Percentiles rank a stretch among this genome's conserved stretches.
Conservation (phyloP, 768 basidiomycete genomes). For the Auriscalpium orientale region DNA sequence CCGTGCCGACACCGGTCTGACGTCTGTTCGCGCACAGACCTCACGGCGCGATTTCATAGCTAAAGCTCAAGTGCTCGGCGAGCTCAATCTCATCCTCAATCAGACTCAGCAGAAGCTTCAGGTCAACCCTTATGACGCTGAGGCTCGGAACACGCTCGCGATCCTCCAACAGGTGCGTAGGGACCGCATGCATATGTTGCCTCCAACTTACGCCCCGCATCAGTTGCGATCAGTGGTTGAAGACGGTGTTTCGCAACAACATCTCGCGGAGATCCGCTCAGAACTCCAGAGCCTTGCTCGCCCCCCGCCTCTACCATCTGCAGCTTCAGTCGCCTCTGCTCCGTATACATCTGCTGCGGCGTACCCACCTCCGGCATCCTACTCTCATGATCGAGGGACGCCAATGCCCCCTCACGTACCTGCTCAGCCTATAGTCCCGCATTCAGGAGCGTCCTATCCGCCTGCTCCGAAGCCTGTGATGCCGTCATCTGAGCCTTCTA, state of each 20-base stretch:
- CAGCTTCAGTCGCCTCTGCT: conserved; percentile 9
- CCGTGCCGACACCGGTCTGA: background rate
- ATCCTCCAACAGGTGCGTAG: conserved; percentile 72
- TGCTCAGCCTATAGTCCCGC: background rate
- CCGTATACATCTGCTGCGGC: conserved; percentile 2
- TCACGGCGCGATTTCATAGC: conserved; percentile 45
- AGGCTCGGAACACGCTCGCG: conserved; percentile 62
- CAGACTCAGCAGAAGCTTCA: conserved; percentile 74
- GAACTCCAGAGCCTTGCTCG: conserved; percentile 62
- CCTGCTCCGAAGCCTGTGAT: background rate
- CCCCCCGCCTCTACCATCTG: conserved; percentile 11
- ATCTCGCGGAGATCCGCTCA: conserved; percentile 65
- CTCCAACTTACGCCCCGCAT: conserved; percentile 4
- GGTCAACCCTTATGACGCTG: conserved; percentile 63
- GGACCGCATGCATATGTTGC: conserved; percentile 2
- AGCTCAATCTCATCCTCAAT: conserved; percentile 74
- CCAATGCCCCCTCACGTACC: too few species aligned
- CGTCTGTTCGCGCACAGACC: conserved; percentile 18
- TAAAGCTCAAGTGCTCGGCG: conserved; percentile 73
- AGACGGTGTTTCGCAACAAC: conserved; percentile 71
- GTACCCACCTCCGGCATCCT: conserved; percentile 11
- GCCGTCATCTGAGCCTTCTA: background rate
- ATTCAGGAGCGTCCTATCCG: conserved; percentile 10
- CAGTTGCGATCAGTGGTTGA: conserved; percentile 71
- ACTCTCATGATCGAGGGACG: conserved; percentile 2